Conservation (phyloP, 202 grass and related monocot genomes). For the Carex sylvatica region DNA sequence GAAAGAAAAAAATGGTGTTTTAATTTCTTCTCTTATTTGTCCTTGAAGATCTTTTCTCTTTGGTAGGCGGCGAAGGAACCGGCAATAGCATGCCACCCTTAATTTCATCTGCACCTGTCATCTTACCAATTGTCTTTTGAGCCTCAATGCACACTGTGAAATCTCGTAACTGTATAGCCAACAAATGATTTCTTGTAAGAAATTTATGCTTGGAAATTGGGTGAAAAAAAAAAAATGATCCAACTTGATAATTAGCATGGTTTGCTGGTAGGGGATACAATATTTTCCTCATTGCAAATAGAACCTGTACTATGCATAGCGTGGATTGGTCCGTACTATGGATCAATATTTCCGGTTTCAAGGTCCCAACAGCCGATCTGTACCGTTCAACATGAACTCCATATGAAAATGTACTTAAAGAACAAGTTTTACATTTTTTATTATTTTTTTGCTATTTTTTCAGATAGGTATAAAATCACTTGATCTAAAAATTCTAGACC, state of each 20-base stretch:
- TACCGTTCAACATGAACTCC: no score
- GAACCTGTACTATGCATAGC: neutral
- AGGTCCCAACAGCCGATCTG: no score
- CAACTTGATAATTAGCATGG: neutral
- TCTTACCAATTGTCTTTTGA: conserved; percentile 67
- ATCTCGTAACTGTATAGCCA: conserved; percentile 71
- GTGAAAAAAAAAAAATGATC: neutral
- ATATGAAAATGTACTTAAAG: no score
- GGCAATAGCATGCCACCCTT: conserved; percentile 73
- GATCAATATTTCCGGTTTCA: no score
- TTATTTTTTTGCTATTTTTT: neutral
- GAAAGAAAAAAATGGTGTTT: neutral
- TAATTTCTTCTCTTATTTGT: conserved; percentile 59
- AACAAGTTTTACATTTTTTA: no score
- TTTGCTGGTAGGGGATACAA: neutral
- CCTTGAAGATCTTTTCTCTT: conserved; percentile 66
- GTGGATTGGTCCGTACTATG: no score
- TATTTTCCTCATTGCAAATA: neutral
- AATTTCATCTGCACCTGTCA: conserved; percentile 44
- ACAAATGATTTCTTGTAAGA: neutral
- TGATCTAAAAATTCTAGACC: no score
- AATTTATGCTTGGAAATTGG: neutral
- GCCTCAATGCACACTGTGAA: conserved; percentile 71
- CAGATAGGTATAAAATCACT: no score
- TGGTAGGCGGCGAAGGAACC: conserved; percentile 46